phyloP scores from a whole-genome alignment of 2,329 filamentous ascomycete species.

The Ophiostoma sp. region DNA sequence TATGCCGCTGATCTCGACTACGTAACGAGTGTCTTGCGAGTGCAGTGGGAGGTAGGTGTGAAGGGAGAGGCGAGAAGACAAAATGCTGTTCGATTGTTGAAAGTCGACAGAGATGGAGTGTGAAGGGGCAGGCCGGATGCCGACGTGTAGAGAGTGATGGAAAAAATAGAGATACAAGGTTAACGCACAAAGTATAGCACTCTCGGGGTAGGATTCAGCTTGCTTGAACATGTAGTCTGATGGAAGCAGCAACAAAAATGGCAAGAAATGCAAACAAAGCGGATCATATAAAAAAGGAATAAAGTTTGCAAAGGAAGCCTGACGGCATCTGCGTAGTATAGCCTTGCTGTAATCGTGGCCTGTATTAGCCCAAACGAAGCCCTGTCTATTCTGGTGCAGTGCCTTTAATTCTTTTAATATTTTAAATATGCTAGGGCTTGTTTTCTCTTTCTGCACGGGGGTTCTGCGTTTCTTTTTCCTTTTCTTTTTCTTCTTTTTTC shows the following conservation, averaged over 20 bases:
- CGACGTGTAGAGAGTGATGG: not conserved
- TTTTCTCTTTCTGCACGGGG: not conserved
- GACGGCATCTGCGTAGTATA: not conserved
- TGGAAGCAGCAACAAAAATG: not conserved
- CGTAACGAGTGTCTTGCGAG: conserved; percentile 9
- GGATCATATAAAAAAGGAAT: not conserved
- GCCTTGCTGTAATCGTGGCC: not conserved
- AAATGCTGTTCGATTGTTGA: not conserved
- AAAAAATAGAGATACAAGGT: not conserved
- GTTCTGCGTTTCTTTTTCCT: not conserved
- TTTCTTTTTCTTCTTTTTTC: conserved; percentile 16
- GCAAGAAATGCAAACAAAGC: not conserved
- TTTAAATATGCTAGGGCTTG: not conserved
- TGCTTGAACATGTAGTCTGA: not conserved
- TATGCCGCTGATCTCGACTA: conserved; percentile 15
- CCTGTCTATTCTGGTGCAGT: not conserved
- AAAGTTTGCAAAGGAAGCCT: not conserved
- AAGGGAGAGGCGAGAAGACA: not conserved
- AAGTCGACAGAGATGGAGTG: not conserved
- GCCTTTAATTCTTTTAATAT: not conserved
- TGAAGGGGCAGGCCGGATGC: not conserved
- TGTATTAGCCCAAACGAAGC: not conserved
- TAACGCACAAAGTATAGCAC: not conserved
- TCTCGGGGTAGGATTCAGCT: not conserved
- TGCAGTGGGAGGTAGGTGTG: not conserved